phyloP scores from a whole-genome alignment of 805 yeast genomes.

The Nematodospora valgi region DNA sequence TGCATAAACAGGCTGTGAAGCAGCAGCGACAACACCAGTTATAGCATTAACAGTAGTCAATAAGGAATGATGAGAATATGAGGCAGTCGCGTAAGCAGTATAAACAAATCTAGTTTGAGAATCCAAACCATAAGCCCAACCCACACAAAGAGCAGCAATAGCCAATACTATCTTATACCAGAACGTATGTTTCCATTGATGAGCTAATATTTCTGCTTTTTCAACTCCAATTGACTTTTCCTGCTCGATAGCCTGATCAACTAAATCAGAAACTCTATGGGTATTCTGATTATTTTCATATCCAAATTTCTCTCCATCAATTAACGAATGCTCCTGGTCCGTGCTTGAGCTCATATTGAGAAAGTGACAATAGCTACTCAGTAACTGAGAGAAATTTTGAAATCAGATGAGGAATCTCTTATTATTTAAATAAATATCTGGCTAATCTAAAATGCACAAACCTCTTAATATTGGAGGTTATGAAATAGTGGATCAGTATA shows the following conservation, averaged over 20 bases:
- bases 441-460: too few species aligned
- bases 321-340: too few species aligned
- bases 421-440: too few species aligned
- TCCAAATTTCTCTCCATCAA: neutral
- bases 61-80: constrained; percentile 53
- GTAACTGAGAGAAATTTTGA: too few species aligned
- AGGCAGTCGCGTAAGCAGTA: constrained; percentile 47
- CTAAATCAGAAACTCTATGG: neutral
- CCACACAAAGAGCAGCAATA: constrained; percentile 48
- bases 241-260: constrained; percentile 7
- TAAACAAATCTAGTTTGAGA: constrained; percentile 45
- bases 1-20: constrained; percentile 62
- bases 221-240: constrained; percentile 48
- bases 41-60: constrained; percentile 58
- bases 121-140: constrained; percentile 61
- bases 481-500: too few species aligned
- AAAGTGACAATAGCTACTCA: too few species aligned
- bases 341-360: too few species aligned
- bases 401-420: too few species aligned
- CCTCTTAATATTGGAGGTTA: too few species aligned
- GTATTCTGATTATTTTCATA: constrained; percentile 1
- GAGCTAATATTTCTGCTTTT: constrained; percentile 52
- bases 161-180: constrained; percentile 41
- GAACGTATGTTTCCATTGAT: constrained; percentile 38
- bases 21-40: constrained; percentile 60